Percentiles rank a stretch among this genome's conserved stretches.
Evolutionary conservation across 495 filamentous ascomycete species (phyloP).

Genomic region (Hypoxylon intermedium): DNA sequence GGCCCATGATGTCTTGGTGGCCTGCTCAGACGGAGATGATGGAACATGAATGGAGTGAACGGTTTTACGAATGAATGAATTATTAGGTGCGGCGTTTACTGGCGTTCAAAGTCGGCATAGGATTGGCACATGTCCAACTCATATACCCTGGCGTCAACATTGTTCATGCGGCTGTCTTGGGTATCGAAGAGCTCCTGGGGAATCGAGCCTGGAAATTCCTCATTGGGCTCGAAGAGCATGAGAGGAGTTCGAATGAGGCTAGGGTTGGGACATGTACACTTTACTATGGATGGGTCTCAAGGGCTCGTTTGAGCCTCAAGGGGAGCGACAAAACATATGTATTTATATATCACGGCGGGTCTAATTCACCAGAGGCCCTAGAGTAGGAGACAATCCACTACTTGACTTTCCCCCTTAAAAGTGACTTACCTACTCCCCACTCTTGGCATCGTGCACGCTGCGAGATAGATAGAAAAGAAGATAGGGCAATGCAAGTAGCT

Average conservation of each 20-base stretch:
- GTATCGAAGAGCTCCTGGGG: background rate
- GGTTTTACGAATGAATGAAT: constrained; percentile 40
- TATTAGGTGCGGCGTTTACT: background rate
- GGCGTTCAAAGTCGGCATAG: constrained; percentile 21
- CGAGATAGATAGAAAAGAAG: no score
- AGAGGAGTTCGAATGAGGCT: constrained; percentile 11
- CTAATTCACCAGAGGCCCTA: background rate
- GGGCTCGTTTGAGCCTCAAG: background rate
- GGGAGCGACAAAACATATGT: no score
- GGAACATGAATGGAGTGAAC: constrained; percentile 39
- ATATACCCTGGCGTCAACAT: constrained; percentile 27
- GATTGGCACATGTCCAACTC: constrained; percentile 2
- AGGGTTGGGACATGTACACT: constrained; percentile 2
- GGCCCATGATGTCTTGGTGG: constrained; percentile 44
- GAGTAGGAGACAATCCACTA: constrained; percentile 8
- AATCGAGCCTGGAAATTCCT: constrained; percentile 5
- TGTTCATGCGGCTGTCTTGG: background rate
- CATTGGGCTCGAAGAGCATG: constrained; percentile 6
- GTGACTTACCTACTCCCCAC: constrained; percentile 14
- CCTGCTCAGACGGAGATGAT: constrained; percentile 27
- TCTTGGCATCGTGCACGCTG: constrained; percentile 8
- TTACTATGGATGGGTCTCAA: background rate
- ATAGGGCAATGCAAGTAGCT: no score
- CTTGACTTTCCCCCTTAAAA: constrained; percentile 5
- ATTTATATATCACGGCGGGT: background rate